Evolutionary conservation across 2,329 filamentous ascomycete species (phyloP), one percentile per base, ranked within the genome.

Genomic region (Cercospora sp.): DNA sequence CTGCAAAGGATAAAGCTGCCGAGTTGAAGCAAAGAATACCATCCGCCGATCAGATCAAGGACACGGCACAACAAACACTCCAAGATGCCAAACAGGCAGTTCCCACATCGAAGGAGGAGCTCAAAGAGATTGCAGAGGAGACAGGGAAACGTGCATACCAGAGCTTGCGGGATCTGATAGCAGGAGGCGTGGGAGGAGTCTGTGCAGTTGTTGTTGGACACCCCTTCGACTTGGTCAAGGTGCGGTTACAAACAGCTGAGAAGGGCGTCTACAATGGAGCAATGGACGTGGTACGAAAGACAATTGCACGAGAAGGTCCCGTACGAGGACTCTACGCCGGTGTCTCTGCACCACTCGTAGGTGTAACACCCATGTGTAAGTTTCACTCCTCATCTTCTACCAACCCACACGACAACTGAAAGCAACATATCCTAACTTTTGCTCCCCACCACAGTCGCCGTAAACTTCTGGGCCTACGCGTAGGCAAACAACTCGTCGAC

Each of bases 321-420:
- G 81, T 83, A 4, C 84, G 86, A 74, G 95, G 95, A 8, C 81
- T 99, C 70, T 99, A 99, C 81, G 95, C 95, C n/a, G 95, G 95
- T 80, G 94, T 99, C 57, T 95, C 91, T 74, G 95, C 95, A 75
- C 95, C 95, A 55, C 83, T 99, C 70, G 91, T 97, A 9, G 95
- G 95, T 64, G 95, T 99, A 16, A 99, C 95, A 70, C 95, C 95
- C 65, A 99, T 99, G 95, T 99, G 94, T 97, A 87, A 82, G 94
- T 88, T 21, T 3, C 16, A n/a, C 21, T 21, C 8, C 13, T 12
- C 32, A 28, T 16, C 43, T 61, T 45, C 70, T 12, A 61, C 5
- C 24, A 28, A 16, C 24, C 1, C 43, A n/a, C n/a, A 24, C 26
- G 43, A 21, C 7, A 28, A 28, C 2, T 61, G 8, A 13, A 34